These are phyloP conservation scores for Polyporus tsugae DNA, from an alignment of 1,284 basidiomycete species.

Conservation along the genomic window DNA sequence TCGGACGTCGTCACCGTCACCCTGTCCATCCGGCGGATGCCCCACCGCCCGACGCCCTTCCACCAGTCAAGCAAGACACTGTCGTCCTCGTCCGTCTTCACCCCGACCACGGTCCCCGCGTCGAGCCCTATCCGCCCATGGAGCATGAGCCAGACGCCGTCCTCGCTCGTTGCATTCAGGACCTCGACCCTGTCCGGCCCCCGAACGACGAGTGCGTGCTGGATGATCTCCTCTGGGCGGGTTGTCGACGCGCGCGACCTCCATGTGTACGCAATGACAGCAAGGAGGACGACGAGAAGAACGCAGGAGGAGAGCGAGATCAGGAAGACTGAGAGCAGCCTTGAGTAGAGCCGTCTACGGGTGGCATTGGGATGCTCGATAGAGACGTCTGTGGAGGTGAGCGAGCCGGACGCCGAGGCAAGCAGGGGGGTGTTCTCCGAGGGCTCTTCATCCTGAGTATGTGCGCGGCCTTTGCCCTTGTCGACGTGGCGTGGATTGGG, in stretches of 20 bases:
- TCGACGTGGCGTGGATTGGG: constrained; percentile 35
- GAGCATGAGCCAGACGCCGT: constrained; percentile 66
- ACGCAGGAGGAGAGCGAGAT: constrained; percentile 51
- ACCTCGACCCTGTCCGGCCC: constrained; percentile 71
- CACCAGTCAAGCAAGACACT: constrained; percentile 55
- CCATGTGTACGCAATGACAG: constrained; percentile 69
- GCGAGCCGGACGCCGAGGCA: constrained; percentile 37
- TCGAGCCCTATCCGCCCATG: constrained; percentile 69
- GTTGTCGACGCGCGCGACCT: constrained; percentile 59
- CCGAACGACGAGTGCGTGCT: constrained; percentile 60
- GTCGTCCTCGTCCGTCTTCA: constrained; percentile 53
- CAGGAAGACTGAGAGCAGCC: constrained; percentile 59
- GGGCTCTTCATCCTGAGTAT: constrained; percentile 40
- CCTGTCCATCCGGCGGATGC: constrained; percentile 59
- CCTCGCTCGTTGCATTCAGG: constrained; percentile 64
- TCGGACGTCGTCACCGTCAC: constrained; percentile 64
- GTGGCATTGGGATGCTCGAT: constrained; percentile 36
- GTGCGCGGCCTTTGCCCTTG: constrained; percentile 53
- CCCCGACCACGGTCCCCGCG: constrained; percentile 65
- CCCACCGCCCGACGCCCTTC: constrained; percentile 74
- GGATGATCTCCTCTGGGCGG: constrained; percentile 65
- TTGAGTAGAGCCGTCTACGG: constrained; percentile 49
- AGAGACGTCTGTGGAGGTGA: constrained; percentile 35
- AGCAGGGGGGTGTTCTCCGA: constrained; percentile 57
- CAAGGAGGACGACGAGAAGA: constrained; percentile 51